Conservation (phyloP, 768 basidiomycete genomes). For the Leccinum disarticulatum region DNA sequence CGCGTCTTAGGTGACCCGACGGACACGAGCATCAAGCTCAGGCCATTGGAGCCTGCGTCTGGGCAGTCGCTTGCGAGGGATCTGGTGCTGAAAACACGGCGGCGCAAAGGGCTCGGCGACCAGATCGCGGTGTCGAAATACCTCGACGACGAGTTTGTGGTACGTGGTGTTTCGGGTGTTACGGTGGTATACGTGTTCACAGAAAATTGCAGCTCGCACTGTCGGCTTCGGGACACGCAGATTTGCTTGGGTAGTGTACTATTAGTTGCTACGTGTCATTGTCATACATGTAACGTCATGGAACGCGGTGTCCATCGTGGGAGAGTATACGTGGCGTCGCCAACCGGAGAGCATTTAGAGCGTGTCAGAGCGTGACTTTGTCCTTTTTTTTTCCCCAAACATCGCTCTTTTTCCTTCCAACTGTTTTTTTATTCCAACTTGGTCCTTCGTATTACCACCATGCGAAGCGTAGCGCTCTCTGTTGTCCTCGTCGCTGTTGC, state of each 20-base stretch:
- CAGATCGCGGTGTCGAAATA: constrained; percentile 98
- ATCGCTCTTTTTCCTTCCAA: constrained; percentile 33
- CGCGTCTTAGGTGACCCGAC: constrained; percentile 81
- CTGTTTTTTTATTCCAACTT: constrained; percentile 39
- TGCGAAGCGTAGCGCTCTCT: constrained; percentile 89
- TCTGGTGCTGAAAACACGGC: constrained; percentile 92
- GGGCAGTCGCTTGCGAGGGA: constrained; percentile 94
- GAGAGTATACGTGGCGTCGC: constrained; percentile 48
- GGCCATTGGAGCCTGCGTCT: constrained; percentile 95
- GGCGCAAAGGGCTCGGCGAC: constrained; percentile 95
- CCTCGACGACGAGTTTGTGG: constrained; percentile 94
- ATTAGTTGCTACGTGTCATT: constrained; percentile 1
- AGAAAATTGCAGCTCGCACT: constrained; percentile 68
- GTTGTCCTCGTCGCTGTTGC: constrained; percentile 66
- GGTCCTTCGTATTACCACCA: constrained; percentile 67
- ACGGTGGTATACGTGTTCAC: constrained; percentile 8
- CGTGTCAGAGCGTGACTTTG: constrained; percentile 17
- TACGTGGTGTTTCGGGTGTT: constrained; percentile 39
- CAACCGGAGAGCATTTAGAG: constrained; percentile 38
- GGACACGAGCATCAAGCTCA: constrained; percentile 94
- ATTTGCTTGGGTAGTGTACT: constrained; percentile 67
- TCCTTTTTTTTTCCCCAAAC: constrained; percentile 16
- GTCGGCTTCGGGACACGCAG: constrained; percentile 94
- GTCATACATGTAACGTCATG: constrained; percentile 2
- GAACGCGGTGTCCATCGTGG: constrained; percentile 28